Evolutionary conservation across 2,329 filamentous ascomycete species (phyloP).

Genomic region (Davidsoniella virescens): DNA sequence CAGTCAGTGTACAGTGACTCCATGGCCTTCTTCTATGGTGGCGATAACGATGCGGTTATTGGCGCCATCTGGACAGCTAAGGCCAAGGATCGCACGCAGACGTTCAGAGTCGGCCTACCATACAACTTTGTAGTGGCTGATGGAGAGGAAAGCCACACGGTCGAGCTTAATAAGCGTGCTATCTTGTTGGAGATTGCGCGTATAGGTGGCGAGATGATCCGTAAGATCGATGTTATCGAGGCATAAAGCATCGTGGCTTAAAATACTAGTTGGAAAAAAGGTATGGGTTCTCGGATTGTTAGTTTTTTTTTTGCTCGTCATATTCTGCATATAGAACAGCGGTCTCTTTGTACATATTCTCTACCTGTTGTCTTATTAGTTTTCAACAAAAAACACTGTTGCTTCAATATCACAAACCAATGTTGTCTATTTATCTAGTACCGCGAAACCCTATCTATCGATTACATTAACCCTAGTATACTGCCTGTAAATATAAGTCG

Average conservation of each 20-base stretch:
- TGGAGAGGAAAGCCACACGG: slow-evolving; percentile 28
- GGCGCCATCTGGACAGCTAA: slow-evolving; percentile 43
- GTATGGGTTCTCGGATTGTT: background rate
- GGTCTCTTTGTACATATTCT: slow-evolving; percentile 6
- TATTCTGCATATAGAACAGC: slow-evolving; percentile 3
- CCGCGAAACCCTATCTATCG: too few relatives aligned
- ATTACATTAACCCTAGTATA: too few relatives aligned
- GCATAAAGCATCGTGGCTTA: slow-evolving; percentile 10
- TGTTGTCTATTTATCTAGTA: too few relatives aligned
- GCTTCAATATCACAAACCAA: too few relatives aligned
- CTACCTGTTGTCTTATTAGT: background rate
- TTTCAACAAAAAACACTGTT: background rate
- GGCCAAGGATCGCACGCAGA: slow-evolving; percentile 28
- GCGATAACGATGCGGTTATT: slow-evolving; percentile 36
- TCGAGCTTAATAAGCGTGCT: slow-evolving; percentile 49
- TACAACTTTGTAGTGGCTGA: slow-evolving; percentile 34
- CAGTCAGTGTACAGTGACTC: slow-evolving; percentile 48
- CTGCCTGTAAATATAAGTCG: too few relatives aligned
- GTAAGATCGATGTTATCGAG: slow-evolving; percentile 39
- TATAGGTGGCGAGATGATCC: slow-evolving; percentile 50
- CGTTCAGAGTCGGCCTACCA: slow-evolving; percentile 54
- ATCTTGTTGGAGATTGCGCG: slow-evolving; percentile 59
- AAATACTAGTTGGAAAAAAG: slow-evolving; percentile 1
- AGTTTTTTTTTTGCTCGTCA: background rate
- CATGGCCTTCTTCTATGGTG: slow-evolving; percentile 67